Evolutionary conservation across 352 stramenopile species (phyloP).

Genomic region (Phytophthora sojae): DNA sequence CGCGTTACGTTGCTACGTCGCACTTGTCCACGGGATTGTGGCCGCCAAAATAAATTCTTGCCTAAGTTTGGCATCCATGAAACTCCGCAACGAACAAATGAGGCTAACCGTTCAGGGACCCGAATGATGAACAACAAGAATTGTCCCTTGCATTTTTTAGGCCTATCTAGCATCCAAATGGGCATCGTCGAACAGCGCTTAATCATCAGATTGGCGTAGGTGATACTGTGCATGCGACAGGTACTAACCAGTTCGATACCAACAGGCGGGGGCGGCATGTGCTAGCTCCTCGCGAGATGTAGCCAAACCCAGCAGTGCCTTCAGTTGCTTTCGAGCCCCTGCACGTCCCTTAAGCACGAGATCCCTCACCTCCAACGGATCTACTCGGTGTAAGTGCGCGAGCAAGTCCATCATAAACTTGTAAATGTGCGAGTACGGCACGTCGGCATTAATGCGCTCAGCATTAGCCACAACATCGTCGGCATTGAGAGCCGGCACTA

Average conservation of each 20-base stretch:
- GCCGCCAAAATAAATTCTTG: background rate
- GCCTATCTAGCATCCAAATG: background rate
- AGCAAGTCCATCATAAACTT: conserved; percentile 65
- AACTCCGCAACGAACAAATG: background rate
- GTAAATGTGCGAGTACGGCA: conserved; percentile 62
- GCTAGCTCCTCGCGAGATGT: conserved; percentile 22
- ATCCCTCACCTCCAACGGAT: conserved; percentile 64
- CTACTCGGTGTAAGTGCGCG: conserved; percentile 44
- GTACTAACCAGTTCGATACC: conserved; percentile 15
- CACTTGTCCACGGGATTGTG: background rate
- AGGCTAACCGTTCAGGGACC: too few relatives aligned
- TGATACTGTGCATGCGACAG: conserved; percentile 13
- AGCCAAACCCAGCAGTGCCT: conserved; percentile 15
- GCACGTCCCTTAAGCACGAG: conserved; percentile 46
- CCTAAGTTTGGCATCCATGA: conserved; percentile 2
- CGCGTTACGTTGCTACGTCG: background rate
- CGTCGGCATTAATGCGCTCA: conserved; percentile 54
- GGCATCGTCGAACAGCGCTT: background rate
- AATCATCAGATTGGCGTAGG: conserved; percentile 4
- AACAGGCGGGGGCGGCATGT: background rate
- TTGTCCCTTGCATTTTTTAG: background rate
- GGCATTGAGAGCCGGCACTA: conserved; percentile 7
- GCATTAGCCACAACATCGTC: conserved; percentile 22
- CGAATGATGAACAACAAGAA: background rate
- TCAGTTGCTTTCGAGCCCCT: conserved; percentile 47